Evolutionary conservation across 495 filamentous ascomycete genomes (phyloP).

Genomic region (Trichocladium antarcticum): DNA sequence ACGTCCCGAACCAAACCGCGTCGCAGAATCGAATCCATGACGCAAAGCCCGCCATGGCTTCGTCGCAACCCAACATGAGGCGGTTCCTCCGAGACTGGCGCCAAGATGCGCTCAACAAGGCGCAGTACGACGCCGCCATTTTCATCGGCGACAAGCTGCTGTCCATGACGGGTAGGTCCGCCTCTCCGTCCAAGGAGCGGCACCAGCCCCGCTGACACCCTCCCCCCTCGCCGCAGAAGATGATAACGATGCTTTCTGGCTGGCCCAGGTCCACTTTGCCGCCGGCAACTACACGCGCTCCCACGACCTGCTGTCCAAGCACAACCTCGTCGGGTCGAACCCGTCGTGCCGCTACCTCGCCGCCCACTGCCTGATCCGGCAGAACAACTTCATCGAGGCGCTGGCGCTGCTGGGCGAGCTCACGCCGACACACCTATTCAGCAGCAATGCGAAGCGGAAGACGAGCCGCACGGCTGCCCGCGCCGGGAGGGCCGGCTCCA

Average conservation of each 20-base stretch:
- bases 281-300: slow-evolving; percentile 90
- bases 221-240: slow-evolving; percentile 2
- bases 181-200: not conserved
- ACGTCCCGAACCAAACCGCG: not conserved
- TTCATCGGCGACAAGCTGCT: slow-evolving; percentile 95
- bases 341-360: slow-evolving; percentile 84
- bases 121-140: slow-evolving; percentile 90
- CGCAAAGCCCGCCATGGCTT: slow-evolving; percentile 10
- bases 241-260: slow-evolving; percentile 17
- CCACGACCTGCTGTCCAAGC: slow-evolving; percentile 69
- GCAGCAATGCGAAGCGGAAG: slow-evolving; percentile 51
- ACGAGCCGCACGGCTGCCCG: slow-evolving; percentile 34
- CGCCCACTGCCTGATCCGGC: slow-evolving; percentile 85
- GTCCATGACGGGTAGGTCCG: slow-evolving; percentile 68
- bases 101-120: slow-evolving; percentile 83
- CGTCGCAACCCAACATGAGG: slow-evolving; percentile 54
- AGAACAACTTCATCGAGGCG: slow-evolving; percentile 79
- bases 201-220: not conserved
- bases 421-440: slow-evolving; percentile 77
- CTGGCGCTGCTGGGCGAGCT: slow-evolving; percentile 81
- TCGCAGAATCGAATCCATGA: slow-evolving; percentile 1
- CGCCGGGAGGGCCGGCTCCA: slow-evolving; percentile 28
- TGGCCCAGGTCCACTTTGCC: slow-evolving; percentile 58
- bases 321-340: slow-evolving; percentile 70
- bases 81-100: slow-evolving; percentile 83